Base-by-base conservation (phyloP, 306 rosid genomes). In the Mucuna pruriens region DNA sequence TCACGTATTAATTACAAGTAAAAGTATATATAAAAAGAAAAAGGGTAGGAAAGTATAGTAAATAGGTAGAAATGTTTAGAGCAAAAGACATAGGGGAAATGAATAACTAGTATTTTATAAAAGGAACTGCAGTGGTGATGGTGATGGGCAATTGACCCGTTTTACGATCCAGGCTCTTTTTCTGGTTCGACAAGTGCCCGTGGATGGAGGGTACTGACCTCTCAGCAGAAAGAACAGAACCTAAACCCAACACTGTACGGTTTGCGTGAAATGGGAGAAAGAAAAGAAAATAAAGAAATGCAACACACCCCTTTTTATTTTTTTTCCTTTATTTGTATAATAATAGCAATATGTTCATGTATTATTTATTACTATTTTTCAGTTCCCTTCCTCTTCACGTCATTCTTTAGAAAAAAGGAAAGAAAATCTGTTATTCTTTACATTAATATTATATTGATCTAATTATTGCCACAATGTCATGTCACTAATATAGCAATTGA, bases 181-280 rank as follows among this genome's bases (percentile, higher is more conserved):
- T 48, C 26, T 57, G 55, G 22, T 55, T 26, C 57, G 80, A 80
- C 85, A 85, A 74, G 76, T 58, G 51, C 79, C 81, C 60, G 65
- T 85, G 80, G 88, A 68, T 60, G 16, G 51, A 54, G 72, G 83
- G 34, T 23, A 61, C 74, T 77, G 74, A 39, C 31, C 77, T 5
- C 78, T 23, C 36, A 71, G 2, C 66, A 62, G 29, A 68, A 67
- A 26, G 10, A 62, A 55, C 71, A 74, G 29, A 60, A 23, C 45
- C 74, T 48, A 7, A 51, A 60, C 31, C 75, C 1, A 81, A 54
- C 12, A 58, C 70, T 49, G 78, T 49, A 67, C 74, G 57, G 42
- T 9, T 74, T 49, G 33, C 17, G 67, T 79, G 52, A 19, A 66
- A 11, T 3, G 12, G 4, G 45, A 1, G 62, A 40, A 71, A 83